Conservation (phyloP, 768 basidiomycete species). For the Scleroderma bovista region DNA sequence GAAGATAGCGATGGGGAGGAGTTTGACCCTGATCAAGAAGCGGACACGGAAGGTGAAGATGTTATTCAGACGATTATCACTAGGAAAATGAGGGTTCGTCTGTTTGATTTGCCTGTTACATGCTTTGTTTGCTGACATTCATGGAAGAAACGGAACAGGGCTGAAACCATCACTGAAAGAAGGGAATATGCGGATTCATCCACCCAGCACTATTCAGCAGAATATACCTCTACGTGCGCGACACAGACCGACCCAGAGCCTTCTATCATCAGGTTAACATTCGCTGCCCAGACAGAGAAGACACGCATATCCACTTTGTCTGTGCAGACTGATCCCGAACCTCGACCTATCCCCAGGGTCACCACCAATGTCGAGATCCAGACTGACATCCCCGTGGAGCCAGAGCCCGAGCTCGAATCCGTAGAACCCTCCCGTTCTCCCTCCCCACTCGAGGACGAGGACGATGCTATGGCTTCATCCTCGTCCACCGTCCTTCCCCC, state of each 20-base stretch:
- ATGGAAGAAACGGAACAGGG: conserved; percentile 57
- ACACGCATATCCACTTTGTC: conserved; percentile 17
- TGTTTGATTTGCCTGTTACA: neutral
- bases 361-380: conserved; percentile 58
- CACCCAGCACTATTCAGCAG: conserved; percentile 61
- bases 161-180: conserved; percentile 42
- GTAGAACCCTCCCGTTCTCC: conserved; percentile 36
- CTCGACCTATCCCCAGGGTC: conserved; percentile 22
- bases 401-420: conserved; percentile 28
- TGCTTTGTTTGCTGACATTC: conserved; percentile 11
- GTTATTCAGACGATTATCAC: conserved; percentile 88
- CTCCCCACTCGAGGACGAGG: conserved; percentile 36
- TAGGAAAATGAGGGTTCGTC: conserved; percentile 64
- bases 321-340: conserved; percentile 37
- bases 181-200: conserved; percentile 74
- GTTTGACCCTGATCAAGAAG: conserved; percentile 42
- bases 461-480: conserved; percentile 63
- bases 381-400: conserved; percentile 41
- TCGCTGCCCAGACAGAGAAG: conserved; percentile 55
- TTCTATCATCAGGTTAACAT: conserved; percentile 39
- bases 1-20: conserved; percentile 40
- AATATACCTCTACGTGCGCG: conserved; percentile 40
- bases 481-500: conserved; percentile 69
- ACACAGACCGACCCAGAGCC: conserved; percentile 63
- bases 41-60: conserved; percentile 65